Evolutionary conservation across 352 stramenopile species (phyloP), one percentile per base, ranked within the genome.

Genomic region (Pythium phragmiticola): DNA sequence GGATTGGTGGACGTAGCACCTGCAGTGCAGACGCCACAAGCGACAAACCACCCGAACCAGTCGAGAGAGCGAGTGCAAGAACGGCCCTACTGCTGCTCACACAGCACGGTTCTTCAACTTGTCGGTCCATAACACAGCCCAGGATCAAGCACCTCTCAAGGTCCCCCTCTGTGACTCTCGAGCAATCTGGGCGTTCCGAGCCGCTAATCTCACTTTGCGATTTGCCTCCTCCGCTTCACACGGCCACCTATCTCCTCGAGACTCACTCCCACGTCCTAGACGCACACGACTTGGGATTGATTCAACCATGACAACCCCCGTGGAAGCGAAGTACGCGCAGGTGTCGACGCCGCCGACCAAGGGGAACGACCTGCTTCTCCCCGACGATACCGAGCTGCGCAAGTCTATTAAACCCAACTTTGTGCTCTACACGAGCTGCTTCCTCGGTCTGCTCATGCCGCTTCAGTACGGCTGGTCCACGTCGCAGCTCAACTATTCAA

Each of bases 381-480:
- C 45, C 16, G 57, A 63, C 36, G 57, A 63, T 2, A 45, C n/a
- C 57, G 57, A 55, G 46, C 36, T 48, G 45, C 57, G 57, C 57
- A 63, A 63, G 57, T 26, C 46, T 11, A 55, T 63, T 34, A 55
- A 55, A 46, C 55, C 55, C 42, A 62, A 76, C 75, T 57, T 76
- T 70, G 52, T 82, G 14, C 73, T 88, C 30, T 88, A 78, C 64
- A 63, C 70, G 26, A 91, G 80, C 34, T 61, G 80, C 19, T 41
- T 76, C 7, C 65, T 92, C 33, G 63, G 70, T 48, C 52, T 88
- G 37, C 51, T 91, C 21, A 76, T 82, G 50, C 59, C 78, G 12
- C 72, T 84, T 48, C 78, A 89, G 68, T 76, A 77, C 60, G 73
- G 80, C 58, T 70, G 80, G 84, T 82, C 78, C 4, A 82, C 77